Base-by-base conservation (phyloP, 768 basidiomycete species). In the Tulasnella sp. region DNA sequence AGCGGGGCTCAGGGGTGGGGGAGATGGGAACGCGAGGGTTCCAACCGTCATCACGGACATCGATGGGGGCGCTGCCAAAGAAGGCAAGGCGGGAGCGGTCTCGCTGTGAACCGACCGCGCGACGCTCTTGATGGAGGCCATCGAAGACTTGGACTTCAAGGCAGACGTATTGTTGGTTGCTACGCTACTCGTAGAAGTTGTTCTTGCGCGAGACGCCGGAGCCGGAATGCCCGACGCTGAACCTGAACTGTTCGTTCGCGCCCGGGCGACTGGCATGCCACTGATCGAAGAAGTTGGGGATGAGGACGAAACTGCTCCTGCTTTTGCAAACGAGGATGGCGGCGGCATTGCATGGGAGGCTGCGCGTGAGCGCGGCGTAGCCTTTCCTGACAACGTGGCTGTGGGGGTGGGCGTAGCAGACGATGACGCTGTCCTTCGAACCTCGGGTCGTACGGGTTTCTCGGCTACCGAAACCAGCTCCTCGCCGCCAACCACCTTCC, bases 21-120 rank as follows among this genome's bases (percentile, higher is more conserved):
- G 79, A 22, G 79, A 80, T 18, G 79, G 79, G 72, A 80, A 80
- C 18, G 79, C 64, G 14, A 80, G 46, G 5, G 79, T 75, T 44
- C 79, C 79, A 40, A 80, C 79, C n/a, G 79, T 80, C 79, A 80
- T 80, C 40, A 60, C 24, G 40, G 60, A 64, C 77, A 12, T 42
- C 37, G 60, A 42, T 22, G 54, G 42, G 16, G 54, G 77, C 1
- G 50, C 48, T 22, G 54, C 37, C 20, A 64, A 42, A n/a, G 77
- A 34, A 28, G 77, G 50, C 22, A 75, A 42, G n/a, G 74, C 74
- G 46, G 74, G 74, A 5, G 74, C 74, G 9, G 41, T 48, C 46
- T 75, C 74, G n/a, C 41, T 48, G 28, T 42, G 18, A 28, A 44
- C 24, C 41, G 74, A 75, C 74, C 41, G 74, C 40, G 74, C 74